Evolutionary conservation across 1,139 yeast species (phyloP), one percentile per base, ranked within the genome.

Genomic region (Blastobotrys elegans): DNA sequence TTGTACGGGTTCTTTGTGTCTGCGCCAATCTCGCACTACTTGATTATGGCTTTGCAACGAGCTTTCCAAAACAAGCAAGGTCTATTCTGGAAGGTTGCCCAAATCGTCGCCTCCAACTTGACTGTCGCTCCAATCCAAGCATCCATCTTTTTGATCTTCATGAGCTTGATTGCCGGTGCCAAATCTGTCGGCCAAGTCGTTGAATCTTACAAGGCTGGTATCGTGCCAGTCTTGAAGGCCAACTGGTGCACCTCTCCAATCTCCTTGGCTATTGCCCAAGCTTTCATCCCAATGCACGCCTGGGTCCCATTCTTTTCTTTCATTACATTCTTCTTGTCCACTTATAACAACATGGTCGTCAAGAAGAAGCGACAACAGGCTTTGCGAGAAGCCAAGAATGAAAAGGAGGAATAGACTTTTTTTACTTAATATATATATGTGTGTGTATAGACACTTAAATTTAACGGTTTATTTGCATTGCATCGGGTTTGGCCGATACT

Each of bases 291-390:
- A 16, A 88, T 88, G 13, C 81, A 82, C 54, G 75, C 84, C 42
- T 88, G 96, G 96, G 88, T 86, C 7, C 87, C 87, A 1, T 85
- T 85, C 68, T 86, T 86, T 70, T 81, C 82, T 53, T 61, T 83
- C 52, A 81, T 87, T 37, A 85, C 81, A 58, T 87, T 87, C 60
- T 63, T 84, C 34, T 69, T 88, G 54, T 89, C 92, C 16, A 86
- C 95, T 3, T 77, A 78, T 57, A 92, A 87, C 65, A 88, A 88
- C 65, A 77, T 83, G 40, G 70, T 76, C 59, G 71, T 84, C 60
- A 83, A 84, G 70, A 61, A 67, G 57, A 69, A 68, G 48, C 70
- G 65, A 50, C 60, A 62, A 46, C 53, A 53, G 30, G 54, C 53
- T 13, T 51, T 50, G 33, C 56, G 58, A 50, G 61, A 62, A 51